Base-by-base conservation (phyloP, 768 basidiomycete genomes). In the Trichaptum fuscoviolaceum region DNA sequence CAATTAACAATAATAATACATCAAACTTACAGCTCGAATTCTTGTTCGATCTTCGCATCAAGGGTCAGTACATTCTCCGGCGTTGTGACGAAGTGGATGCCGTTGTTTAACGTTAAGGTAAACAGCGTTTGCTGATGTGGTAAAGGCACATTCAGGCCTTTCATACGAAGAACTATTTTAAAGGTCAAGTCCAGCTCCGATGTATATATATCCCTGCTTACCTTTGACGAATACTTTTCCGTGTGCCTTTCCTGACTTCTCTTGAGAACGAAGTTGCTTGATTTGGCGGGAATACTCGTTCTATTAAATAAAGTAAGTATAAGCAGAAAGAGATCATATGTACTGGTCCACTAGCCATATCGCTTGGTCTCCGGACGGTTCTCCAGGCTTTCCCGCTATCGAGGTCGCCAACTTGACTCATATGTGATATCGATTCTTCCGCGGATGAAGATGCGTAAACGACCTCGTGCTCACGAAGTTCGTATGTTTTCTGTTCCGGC, bases 221-320 rank as follows among this genome's bases (percentile, higher is more conserved):
- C 95, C 93, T 83, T 91, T 91, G 63, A 99, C 93, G 71, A 99
- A 99, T 25, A 98, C 91, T 71, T 97, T 98, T 61, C 95, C 96
- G 65, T 91, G 87, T 0, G 89, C 84, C 71, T 94, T 96, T 57
- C 89, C 90, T 15, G 84, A 80, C 67, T 89, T 90, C 57, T 92
- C 90, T 75, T 90, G 87, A 0, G 86, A 83, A 20, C 88, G 86
- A 67, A 88, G 90, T 76, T 93, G 91, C 72, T 84, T 86, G 69
- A 98, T 91, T 75, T 96, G 92, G 71, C 92, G 92, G 34, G 94
- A 87, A 75, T 96, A 94, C 78, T 99, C 94, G 75, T 98, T 93
- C 95, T 97, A 68, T 36, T 23, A 34, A 20, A 64, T n/a, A 68
- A 61, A 18, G 62, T 63, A 23, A 64, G 63, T 64, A 61, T 34